Evolutionary conservation across 352 stramenopile species (phyloP).

Genomic region (Aphanomyces astaci): DNA sequence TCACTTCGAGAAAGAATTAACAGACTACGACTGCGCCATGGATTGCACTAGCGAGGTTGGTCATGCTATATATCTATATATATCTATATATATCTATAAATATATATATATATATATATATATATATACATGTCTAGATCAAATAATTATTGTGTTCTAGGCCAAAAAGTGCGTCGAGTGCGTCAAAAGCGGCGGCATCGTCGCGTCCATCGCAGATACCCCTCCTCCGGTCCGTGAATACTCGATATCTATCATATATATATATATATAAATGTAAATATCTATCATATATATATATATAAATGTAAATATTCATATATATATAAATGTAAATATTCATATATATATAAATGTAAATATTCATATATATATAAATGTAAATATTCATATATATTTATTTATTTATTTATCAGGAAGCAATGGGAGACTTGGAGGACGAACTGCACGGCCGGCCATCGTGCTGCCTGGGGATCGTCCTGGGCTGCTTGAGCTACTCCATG

Average conservation of each 20-base stretch:
- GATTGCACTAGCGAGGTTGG: conserved; percentile 74
- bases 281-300: background rate
- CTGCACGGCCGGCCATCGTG: conserved; percentile 39
- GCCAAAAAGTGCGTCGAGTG: conserved; percentile 55
- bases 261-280: background rate
- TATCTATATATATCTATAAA: no score
- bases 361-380: no score
- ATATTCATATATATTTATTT: no score
- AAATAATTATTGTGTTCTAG: no score
- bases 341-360: no score
- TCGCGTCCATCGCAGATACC: conserved; percentile 56
- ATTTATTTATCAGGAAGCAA: no score
- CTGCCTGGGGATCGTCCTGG: conserved; percentile 40
- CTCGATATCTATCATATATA: no score
- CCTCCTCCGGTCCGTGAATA: conserved; percentile 27
- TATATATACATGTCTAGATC: no score
- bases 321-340: no score
- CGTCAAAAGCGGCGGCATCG: conserved; percentile 40
- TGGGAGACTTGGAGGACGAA: conserved; percentile 30
- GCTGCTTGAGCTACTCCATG: conserved; percentile 57
- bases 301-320: no score
- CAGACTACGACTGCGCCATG: conserved; percentile 67
- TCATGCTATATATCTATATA: no score
- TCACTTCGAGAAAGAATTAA: conserved; percentile 53
- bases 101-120: no score